phyloP scores from a whole-genome alignment of 805 yeast genomes.

The Kuraishia molischiana region DNA sequence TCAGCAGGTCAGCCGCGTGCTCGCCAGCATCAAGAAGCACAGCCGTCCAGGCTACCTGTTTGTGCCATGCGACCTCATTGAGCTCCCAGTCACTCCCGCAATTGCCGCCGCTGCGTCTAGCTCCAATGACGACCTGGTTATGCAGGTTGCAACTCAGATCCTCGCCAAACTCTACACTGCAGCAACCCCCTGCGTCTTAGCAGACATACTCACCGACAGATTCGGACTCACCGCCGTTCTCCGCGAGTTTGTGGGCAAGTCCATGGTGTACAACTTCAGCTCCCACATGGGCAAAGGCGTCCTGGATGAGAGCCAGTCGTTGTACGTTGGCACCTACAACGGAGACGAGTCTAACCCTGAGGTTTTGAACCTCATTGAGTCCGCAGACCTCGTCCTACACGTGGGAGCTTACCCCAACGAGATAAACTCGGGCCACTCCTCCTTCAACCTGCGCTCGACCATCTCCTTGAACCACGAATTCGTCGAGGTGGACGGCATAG shows the following conservation, averaged over 20 bases:
- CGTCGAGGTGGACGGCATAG: slow-evolving; percentile 30
- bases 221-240: slow-evolving; percentile 36
- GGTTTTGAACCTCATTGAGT: slow-evolving; percentile 35
- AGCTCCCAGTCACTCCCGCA: background rate
- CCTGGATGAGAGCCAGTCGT: slow-evolving; percentile 57
- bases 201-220: slow-evolving; percentile 63
- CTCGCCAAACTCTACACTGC: slow-evolving; percentile 41
- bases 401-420: slow-evolving; percentile 65
- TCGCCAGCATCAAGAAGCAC: slow-evolving; percentile 41
- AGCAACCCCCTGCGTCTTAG: slow-evolving; percentile 54
- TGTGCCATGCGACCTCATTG: slow-evolving; percentile 61
- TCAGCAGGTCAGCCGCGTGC: slow-evolving; percentile 58
- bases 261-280: slow-evolving; percentile 47
- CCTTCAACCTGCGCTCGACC: slow-evolving; percentile 27
- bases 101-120: slow-evolving; percentile 3
- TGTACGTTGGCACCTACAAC: slow-evolving; percentile 63
- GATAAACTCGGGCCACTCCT: slow-evolving; percentile 58
- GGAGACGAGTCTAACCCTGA: slow-evolving; percentile 47
- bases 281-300: slow-evolving; percentile 65
- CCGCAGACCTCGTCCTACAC: slow-evolving; percentile 59
- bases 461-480: slow-evolving; percentile 46
- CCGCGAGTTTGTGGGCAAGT: slow-evolving; percentile 35
- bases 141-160: slow-evolving; percentile 30
- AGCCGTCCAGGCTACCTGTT: slow-evolving; percentile 79
- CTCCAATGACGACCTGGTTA: slow-evolving; percentile 5